These are phyloP conservation scores for Cryomyces minteri DNA, from an alignment of 495 filamentous ascomycete species.

Conservation along the genomic window DNA sequence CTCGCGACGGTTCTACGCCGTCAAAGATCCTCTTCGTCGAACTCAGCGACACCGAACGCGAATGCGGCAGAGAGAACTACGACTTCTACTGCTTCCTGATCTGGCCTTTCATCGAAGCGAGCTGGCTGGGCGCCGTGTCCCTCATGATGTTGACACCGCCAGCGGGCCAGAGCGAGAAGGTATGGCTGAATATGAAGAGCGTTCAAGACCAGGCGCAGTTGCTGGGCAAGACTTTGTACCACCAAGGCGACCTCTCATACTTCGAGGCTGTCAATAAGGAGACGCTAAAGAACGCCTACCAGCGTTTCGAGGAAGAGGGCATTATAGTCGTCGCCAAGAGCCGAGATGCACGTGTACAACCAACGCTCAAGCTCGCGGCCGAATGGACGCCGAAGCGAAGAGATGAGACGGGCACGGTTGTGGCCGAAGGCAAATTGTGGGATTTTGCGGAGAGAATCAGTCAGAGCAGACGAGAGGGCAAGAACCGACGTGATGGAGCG, in stretches of 20 bases:
- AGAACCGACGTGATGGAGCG: constrained; percentile 81
- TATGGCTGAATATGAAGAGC: constrained; percentile 62
- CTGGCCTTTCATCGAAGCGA: constrained; percentile 92
- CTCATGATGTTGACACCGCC: constrained; percentile 74
- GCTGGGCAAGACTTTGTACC: constrained; percentile 89
- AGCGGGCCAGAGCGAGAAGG: constrained; percentile 1
- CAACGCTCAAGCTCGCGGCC: constrained; percentile 43
- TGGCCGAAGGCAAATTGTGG: constrained; percentile 63
- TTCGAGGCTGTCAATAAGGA: constrained; percentile 98
- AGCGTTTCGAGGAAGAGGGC: constrained; percentile 76
- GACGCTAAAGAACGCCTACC: constrained; percentile 80
- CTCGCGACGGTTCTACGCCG: constrained; percentile 20
- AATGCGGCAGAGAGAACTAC: constrained; percentile 72
- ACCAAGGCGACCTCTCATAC: constrained; percentile 90
- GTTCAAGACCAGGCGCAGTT: constrained; percentile 71
- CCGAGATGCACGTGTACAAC: constrained; percentile 31
- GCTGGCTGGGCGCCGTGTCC: constrained; percentile 76
- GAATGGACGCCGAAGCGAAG: constrained; percentile 58
- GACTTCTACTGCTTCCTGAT: constrained; percentile 98
- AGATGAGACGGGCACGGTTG: constrained; percentile 32
- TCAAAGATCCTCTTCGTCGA: constrained; percentile 41
- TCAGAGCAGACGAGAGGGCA: constrained; percentile 67
- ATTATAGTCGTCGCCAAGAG: constrained; percentile 57
- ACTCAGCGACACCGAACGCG: constrained; percentile 56
- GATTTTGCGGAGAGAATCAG: constrained; percentile 79